phyloP scores from a whole-genome alignment of 139 green algal genomes.

The Edaphochlamys debaryana region DNA sequence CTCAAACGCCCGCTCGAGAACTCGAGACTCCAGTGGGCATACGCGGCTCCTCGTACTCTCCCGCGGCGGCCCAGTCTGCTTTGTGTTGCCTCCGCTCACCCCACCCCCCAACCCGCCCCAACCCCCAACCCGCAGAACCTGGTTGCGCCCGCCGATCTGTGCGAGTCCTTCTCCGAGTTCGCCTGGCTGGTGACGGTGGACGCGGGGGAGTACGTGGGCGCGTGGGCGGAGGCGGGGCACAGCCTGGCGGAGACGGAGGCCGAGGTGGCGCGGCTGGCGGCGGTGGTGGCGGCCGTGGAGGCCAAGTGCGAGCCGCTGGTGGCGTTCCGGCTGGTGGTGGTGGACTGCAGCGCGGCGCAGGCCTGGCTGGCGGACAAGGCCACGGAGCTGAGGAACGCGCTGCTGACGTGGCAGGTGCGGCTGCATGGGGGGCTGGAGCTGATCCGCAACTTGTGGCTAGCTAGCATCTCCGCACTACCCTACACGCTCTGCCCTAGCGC shows the following conservation, averaged over 20 bases:
- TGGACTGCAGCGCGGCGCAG: slow-evolving; percentile 22
- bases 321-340: slow-evolving; percentile 61
- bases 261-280: slow-evolving; percentile 63
- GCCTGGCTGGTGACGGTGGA: slow-evolving; percentile 35
- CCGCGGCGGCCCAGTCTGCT: too few relatives aligned
- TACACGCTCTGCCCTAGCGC: too few relatives aligned
- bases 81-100: too few relatives aligned
- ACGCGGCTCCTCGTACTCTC: too few relatives aligned
- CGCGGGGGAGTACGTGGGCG: slow-evolving; percentile 46
- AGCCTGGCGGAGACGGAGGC: slow-evolving; percentile 66
- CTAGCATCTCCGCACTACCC: too few relatives aligned
- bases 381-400: slow-evolving; percentile 23
- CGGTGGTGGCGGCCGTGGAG: slow-evolving; percentile 53
- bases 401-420: slow-evolving; percentile 37
- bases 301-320: slow-evolving; percentile 55
- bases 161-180: slow-evolving; percentile 50
- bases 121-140: slow-evolving; percentile 49
- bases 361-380: slow-evolving; percentile 30
- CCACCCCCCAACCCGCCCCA: too few relatives aligned
- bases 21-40: too few relatives aligned
- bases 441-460: too few relatives aligned
- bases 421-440: too few relatives aligned
- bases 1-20: too few relatives aligned
- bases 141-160: slow-evolving; percentile 58
- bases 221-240: slow-evolving; percentile 64